These are phyloP conservation scores for Penicillium sp. DNA, from an alignment of 2,329 filamentous ascomycete species.

Conservation along the genomic window DNA sequence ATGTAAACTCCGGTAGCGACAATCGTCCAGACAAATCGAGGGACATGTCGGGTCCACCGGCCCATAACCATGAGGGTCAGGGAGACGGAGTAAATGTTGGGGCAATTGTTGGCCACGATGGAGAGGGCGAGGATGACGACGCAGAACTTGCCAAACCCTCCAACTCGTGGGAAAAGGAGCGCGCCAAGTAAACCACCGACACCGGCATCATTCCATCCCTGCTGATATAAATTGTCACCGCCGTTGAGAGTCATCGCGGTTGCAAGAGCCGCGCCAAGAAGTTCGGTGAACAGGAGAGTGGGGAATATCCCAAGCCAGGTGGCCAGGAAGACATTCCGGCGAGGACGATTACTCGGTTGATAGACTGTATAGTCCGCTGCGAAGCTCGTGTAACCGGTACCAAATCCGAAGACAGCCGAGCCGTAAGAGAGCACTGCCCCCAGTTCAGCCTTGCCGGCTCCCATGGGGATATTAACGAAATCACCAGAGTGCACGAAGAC, in stretches of 20 bases:
- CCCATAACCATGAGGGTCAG: slow-evolving; percentile 67
- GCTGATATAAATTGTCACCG: slow-evolving; percentile 56
- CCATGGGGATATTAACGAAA: slow-evolving; percentile 63
- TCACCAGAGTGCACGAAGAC: slow-evolving; percentile 66
- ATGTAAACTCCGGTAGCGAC: slow-evolving; percentile 65
- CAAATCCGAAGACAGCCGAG: slow-evolving; percentile 66
- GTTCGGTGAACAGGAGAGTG: slow-evolving; percentile 71
- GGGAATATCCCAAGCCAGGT: slow-evolving; percentile 70
- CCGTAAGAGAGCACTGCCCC: slow-evolving; percentile 66
- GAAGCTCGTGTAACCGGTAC: slow-evolving; percentile 71
- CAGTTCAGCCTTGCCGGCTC: slow-evolving; percentile 60
- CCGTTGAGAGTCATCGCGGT: slow-evolving; percentile 61
- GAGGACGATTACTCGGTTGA: slow-evolving; percentile 64
- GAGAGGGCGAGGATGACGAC: slow-evolving; percentile 65
- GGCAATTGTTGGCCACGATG: slow-evolving; percentile 70
- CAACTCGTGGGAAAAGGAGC: slow-evolving; percentile 61
- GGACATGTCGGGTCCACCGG: slow-evolving; percentile 60
- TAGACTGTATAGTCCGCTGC: slow-evolving; percentile 83
- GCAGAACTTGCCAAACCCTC: slow-evolving; percentile 72
- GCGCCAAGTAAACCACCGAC: slow-evolving; percentile 68
- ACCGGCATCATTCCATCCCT: slow-evolving; percentile 59
- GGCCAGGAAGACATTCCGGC: slow-evolving; percentile 65
- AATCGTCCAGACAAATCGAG: slow-evolving; percentile 67
- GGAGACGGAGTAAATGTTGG: slow-evolving; percentile 70
- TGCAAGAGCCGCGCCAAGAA: slow-evolving; percentile 69